phyloP scores from a whole-genome alignment of 345 rosid species.

The Populus alba region DNA sequence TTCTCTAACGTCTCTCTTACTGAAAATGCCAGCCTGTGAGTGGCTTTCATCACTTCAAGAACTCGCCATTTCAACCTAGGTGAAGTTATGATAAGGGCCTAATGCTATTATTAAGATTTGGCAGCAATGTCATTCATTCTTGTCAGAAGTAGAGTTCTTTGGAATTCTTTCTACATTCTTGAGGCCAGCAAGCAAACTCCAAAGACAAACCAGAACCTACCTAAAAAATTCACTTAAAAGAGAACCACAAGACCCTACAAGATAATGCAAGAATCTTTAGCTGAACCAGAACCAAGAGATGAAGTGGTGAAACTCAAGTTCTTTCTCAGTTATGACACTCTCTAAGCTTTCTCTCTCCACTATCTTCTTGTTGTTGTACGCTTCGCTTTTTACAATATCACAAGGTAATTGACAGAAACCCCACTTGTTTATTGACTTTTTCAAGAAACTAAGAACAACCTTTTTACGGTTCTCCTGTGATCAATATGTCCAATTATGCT shows the following conservation, averaged over 20 bases:
- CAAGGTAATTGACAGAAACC: constrained; percentile 21
- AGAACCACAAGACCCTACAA: constrained; percentile 1
- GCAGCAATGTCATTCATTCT: background rate
- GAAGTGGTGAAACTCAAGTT: too few species aligned
- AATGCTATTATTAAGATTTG: background rate
- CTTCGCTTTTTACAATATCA: constrained; percentile 16
- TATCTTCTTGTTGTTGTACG: constrained; percentile 18
- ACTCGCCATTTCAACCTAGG: too few species aligned
- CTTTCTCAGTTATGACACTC: constrained; percentile 56
- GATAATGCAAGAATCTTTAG: constrained; percentile 55
- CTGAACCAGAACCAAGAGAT: constrained; percentile 46
- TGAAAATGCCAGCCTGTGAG: background rate
- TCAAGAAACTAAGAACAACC: background rate
- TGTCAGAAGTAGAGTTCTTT: constrained; percentile 12
- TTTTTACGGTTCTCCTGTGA: background rate
- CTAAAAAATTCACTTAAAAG: constrained; percentile 1
- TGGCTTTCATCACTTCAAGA: background rate
- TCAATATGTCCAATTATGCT: too few species aligned
- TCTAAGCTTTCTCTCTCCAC: constrained; percentile 34
- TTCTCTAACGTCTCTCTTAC: background rate
- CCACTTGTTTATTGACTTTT: background rate
- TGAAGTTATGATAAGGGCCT: constrained; percentile 13
- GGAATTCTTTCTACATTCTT: background rate
- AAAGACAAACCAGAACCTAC: constrained; percentile 10
- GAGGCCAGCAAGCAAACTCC: constrained; percentile 15